Base-by-base conservation (phyloP, 352 stramenopile species). In the Hyaloperonospora brassicae region DNA sequence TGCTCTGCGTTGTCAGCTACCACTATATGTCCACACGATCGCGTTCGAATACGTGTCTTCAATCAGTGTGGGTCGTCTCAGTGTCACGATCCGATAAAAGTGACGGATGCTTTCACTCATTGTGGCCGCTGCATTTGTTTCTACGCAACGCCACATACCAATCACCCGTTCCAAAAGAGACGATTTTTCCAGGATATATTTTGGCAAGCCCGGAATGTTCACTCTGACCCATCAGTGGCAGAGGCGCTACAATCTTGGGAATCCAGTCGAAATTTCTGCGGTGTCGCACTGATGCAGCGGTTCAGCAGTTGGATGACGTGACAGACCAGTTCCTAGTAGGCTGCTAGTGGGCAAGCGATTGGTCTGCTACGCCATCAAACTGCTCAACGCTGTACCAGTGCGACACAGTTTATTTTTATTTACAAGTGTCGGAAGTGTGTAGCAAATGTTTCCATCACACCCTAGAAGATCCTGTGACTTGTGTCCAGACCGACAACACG, bases 211-310 rank as follows among this genome's bases (percentile, higher is more conserved):
- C 14, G 56, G 70, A 48, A 59, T 62, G 47, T 66, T 79, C 41
- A 88, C 50, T 74, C 70, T 31, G 57, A 76, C 11, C 54, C 83
- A 1, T 44, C 62, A 23, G 52, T 83, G 1, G 51, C 55, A 1
- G 64, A 84, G 11, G 68, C 72, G 22, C 61, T 87, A 14, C 64
- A 2, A 58, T 87, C 6, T 52, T 89, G 31, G 87, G 87, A 40
- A 70, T 74, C 21, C 30, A 87, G 13, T 89, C 76, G 25, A 76
- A 89, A 50, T 58, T 67, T 24, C 76, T 87, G 40, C 87, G 86
- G 31, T 76, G 87, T 49, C 66, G 72, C 50, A 89, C 87, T 49
- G 71, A 83, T 35, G 36, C 55, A 30, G 65, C 87, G 6, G 51
- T 84, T 17, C 66, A 86, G 55, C 66, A 70, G 40, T 75, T 88